phyloP scores from a whole-genome alignment of 805 yeast genomes.

The Dipodascopsis tothii region DNA sequence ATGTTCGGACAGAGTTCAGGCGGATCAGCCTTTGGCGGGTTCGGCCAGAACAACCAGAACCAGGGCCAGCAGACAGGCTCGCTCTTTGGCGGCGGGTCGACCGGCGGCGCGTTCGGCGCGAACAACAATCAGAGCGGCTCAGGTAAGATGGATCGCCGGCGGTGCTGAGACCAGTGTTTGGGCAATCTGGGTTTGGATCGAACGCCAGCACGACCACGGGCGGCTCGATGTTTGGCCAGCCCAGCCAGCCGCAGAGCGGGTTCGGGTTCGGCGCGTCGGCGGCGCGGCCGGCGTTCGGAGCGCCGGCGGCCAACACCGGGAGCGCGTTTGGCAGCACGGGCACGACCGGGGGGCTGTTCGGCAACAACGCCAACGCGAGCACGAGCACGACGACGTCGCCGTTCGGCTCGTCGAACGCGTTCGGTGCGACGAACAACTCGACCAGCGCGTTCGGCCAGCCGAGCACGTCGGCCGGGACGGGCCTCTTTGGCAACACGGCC shows the following conservation, averaged over 20 bases:
- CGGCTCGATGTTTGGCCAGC: constrained; percentile 20
- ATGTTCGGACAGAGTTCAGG: constrained; percentile 22
- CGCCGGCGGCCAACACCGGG: constrained; percentile 7
- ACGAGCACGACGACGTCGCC: constrained; percentile 8
- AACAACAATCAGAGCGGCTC: not conserved
- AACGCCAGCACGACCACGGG: constrained; percentile 20
- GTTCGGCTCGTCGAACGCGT: constrained; percentile 16
- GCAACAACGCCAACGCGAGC: constrained; percentile 5
- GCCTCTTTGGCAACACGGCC: constrained; percentile 26
- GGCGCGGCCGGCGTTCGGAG: constrained; percentile 16
- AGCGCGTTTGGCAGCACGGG: constrained; percentile 18
- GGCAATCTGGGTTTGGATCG: not conserved
- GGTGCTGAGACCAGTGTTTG: not conserved
- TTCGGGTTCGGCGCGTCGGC: constrained; percentile 11
- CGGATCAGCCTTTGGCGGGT: constrained; percentile 23
- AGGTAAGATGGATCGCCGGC: not conserved
- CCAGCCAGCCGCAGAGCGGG: constrained; percentile 1
- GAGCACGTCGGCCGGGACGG: constrained; percentile 8
- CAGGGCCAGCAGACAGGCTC: not conserved
- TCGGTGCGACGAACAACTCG: constrained; percentile 19
- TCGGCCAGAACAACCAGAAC: constrained; percentile 11
- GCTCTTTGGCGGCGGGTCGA: not conserved
- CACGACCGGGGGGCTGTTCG: constrained; percentile 19
- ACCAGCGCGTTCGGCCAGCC: constrained; percentile 22
- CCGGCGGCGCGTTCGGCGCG: not conserved